A percentile compares a stretch with the other conserved stretches of the same genome.
These are phyloP conservation scores for Eutrema heterophyllum DNA, from an alignment of 345 rosid genomes.

Conservation along the genomic window DNA sequence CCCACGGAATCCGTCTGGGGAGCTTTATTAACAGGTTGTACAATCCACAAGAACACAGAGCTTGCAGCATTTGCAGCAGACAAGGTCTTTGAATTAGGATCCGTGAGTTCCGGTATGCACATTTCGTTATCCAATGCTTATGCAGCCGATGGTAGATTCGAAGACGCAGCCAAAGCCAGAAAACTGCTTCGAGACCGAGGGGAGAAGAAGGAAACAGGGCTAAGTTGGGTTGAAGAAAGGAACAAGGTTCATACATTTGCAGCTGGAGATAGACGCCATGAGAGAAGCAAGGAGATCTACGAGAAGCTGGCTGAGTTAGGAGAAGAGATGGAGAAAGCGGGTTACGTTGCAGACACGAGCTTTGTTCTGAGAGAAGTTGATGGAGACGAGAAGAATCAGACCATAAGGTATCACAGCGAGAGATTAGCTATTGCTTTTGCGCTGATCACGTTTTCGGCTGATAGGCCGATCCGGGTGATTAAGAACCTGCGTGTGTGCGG, in stretches of 20 bases:
- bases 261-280: constrained; percentile 67
- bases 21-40: constrained; percentile 78
- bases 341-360: constrained; percentile 83
- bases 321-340: constrained; percentile 74
- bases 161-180: constrained; percentile 79
- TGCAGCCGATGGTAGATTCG: constrained; percentile 86
- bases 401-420: constrained; percentile 79
- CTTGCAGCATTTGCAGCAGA: constrained; percentile 83
- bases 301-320: constrained; percentile 69
- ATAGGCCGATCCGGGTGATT: constrained; percentile 71
- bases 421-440: constrained; percentile 79
- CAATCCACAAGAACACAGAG: constrained; percentile 62
- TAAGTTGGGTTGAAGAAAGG: constrained; percentile 94
- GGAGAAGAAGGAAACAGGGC: constrained; percentile 79
- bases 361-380: constrained; percentile 67
- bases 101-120: constrained; percentile 67
- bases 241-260: constrained; percentile 78
- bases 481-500: constrained; percentile 90
- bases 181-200: constrained; percentile 77
- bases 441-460: constrained; percentile 50
- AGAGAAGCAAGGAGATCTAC: constrained; percentile 55
- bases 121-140: constrained; percentile 70
- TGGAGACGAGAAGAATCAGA: constrained; percentile 61
- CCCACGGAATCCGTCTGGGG: constrained; percentile 90
- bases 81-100: constrained; percentile 58